These are phyloP conservation scores for Calonectria pauciramosa DNA, from an alignment of 2,329 filamentous ascomycete species.

Conservation along the genomic window DNA sequence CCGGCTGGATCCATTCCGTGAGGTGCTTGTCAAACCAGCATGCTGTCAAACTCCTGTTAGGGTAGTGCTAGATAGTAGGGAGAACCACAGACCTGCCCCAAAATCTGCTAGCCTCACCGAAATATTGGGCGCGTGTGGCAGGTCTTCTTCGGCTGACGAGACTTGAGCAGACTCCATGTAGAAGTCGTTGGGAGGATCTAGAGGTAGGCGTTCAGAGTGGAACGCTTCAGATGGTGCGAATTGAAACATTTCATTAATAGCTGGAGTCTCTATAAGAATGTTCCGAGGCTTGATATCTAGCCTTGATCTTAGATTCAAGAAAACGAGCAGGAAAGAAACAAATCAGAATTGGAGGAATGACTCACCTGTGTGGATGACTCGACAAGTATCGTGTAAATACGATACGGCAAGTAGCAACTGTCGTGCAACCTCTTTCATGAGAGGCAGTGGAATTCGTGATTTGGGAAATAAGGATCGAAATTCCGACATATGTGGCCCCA, in stretches of 20 bases:
- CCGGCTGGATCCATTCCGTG: constrained; percentile 45
- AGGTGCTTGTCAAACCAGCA: constrained; percentile 36
- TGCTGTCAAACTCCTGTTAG: neutral
- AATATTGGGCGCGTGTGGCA: constrained; percentile 17
- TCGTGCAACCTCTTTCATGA: constrained; percentile 33
- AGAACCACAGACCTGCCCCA: constrained; percentile 31
- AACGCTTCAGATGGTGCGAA: constrained; percentile 36
- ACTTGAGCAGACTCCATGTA: constrained; percentile 33
- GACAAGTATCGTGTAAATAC: constrained; percentile 37
- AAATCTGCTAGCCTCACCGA: constrained; percentile 39
- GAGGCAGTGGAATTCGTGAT: constrained; percentile 21
- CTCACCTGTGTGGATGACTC: constrained; percentile 42
- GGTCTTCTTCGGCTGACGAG: constrained; percentile 32
- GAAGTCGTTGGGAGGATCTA: constrained; percentile 24
- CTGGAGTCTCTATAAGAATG: constrained; percentile 39
- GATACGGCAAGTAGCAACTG: constrained; percentile 37
- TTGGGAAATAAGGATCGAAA: constrained; percentile 33
- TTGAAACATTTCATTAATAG: constrained; percentile 38
- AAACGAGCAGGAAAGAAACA: no score
- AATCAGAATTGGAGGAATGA: neutral
- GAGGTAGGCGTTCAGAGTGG: neutral
- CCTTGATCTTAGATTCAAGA: neutral
- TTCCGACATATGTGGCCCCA: constrained; percentile 43
- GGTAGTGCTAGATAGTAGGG: neutral
- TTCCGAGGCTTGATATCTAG: constrained; percentile 46